A percentile compares a stretch with the other conserved stretches of the same genome.
phyloP scores from a whole-genome alignment of 306 rosid genomes.

The Fragaria iinumae region DNA sequence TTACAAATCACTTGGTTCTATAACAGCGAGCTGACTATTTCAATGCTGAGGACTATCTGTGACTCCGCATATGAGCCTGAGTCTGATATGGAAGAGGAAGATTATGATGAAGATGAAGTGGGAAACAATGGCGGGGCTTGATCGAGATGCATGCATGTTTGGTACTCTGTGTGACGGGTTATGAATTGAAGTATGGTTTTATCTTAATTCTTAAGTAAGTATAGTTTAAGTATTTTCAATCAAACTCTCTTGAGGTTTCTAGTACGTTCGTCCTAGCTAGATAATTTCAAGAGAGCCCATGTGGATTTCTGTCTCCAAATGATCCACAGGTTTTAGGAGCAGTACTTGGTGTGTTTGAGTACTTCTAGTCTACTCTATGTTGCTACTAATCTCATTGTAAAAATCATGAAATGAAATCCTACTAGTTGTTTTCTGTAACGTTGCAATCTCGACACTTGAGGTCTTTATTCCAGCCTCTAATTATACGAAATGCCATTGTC shows the following conservation, averaged over 20 bases:
- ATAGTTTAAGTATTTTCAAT: background rate
- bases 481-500: too few relatives aligned
- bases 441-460: background rate
- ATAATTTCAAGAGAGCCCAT: background rate
- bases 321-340: background rate
- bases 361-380: background rate
- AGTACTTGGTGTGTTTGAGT: background rate
- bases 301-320: background rate
- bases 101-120: background rate
- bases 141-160: background rate
- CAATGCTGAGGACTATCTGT: conserved; percentile 1
- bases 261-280: background rate
- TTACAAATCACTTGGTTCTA: background rate
- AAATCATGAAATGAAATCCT: background rate
- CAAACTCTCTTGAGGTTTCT: background rate
- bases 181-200: background rate
- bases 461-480: too few relatives aligned
- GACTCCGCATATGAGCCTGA: background rate
- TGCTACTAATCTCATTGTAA: background rate
- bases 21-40: background rate
- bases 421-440: background rate
- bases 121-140: background rate
- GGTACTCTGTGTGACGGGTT: background rate
- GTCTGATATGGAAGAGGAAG: background rate
- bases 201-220: background rate